phyloP scores from a whole-genome alignment of 495 filamentous ascomycete species.

The Lasiosphaeria miniovina region DNA sequence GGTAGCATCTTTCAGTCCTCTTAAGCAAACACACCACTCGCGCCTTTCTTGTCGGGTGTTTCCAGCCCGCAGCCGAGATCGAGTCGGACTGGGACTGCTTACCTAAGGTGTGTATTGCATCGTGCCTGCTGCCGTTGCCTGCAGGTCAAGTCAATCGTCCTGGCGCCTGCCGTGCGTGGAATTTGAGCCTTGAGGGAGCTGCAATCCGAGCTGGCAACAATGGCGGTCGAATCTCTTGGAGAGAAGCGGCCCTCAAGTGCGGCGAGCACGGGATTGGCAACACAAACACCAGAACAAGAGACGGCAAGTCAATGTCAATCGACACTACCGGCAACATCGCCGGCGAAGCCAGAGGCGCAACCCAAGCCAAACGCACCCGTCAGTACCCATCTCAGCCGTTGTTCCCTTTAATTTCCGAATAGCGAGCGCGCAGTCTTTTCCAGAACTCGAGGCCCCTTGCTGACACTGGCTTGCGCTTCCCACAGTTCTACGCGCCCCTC shows the following conservation, averaged over 20 bases:
- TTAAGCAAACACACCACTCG: background rate
- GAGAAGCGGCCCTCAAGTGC: slow-evolving; percentile 10
- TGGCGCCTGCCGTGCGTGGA: background rate
- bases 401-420: no score
- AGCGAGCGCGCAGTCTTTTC: no score
- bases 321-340: background rate
- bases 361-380: background rate
- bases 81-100: background rate
- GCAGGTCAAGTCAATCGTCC: background rate
- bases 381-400: background rate
- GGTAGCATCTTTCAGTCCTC: background rate
- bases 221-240: slow-evolving; percentile 7
- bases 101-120: background rate
- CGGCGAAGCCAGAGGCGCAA: background rate
- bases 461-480: background rate
- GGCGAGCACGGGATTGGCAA: no score
- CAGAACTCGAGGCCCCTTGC: background rate
- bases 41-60: background rate
- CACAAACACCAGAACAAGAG: no score
- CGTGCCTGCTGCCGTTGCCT: background rate
- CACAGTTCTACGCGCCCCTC: background rate
- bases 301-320: background rate
- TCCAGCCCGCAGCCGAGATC: background rate
- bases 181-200: background rate
- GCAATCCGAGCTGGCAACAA: background rate